phyloP scores from a whole-genome alignment of 495 filamentous ascomycete genomes.

The Trichoderma reesei region DNA sequence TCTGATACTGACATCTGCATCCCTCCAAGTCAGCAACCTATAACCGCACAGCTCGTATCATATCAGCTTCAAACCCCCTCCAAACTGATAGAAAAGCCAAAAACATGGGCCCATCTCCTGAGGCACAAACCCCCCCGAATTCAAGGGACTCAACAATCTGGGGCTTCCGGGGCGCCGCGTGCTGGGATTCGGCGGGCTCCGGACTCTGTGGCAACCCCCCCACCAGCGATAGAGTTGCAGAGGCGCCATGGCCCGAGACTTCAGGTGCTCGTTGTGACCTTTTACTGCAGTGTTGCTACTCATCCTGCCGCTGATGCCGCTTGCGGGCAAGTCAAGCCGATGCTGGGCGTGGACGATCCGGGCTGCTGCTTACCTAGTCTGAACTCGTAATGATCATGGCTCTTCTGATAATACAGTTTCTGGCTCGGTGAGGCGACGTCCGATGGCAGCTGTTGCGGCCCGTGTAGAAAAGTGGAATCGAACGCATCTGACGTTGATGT shows the following conservation, averaged over 20 bases:
- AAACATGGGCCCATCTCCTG: not conserved
- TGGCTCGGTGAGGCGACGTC: conserved; percentile 1
- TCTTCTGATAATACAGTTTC: too few species aligned
- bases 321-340: not conserved
- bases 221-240: not conserved
- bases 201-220: not conserved
- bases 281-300: not conserved
- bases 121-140: not conserved
- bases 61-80: not conserved
- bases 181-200: conserved; percentile 7
- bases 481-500: not conserved
- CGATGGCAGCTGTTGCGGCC: not conserved
- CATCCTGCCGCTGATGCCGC: conserved; percentile 1
- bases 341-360: not conserved
- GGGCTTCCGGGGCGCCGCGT: not conserved
- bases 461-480: not conserved
- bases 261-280: too few species aligned
- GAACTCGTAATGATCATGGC: too few species aligned
- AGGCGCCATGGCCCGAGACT: not conserved
- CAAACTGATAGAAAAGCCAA: too few species aligned
- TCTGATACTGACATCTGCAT: too few species aligned
- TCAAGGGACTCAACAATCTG: not conserved
- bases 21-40: too few species aligned
- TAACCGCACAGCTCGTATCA: too few species aligned
- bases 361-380: not conserved